phyloP scores from a whole-genome alignment of 352 stramenopile species.

The Phytophthora litchii region DNA sequence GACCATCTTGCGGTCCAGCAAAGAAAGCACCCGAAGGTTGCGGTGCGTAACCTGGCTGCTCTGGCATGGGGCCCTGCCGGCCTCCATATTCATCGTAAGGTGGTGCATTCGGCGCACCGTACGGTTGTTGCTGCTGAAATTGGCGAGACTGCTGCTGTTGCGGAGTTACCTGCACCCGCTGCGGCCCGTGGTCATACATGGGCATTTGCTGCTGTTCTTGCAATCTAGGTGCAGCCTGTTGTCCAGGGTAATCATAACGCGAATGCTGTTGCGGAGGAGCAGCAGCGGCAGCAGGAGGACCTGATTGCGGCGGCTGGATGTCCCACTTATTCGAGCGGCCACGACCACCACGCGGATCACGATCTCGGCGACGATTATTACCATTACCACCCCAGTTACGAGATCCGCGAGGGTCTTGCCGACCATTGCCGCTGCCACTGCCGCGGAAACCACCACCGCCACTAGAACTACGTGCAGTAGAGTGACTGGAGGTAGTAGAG shows the following conservation, averaged over 20 bases:
- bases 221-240: slow-evolving; percentile 21
- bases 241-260: slow-evolving; percentile 44
- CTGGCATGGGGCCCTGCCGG: slow-evolving; percentile 28
- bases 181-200: slow-evolving; percentile 36
- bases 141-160: slow-evolving; percentile 32
- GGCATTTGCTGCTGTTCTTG: slow-evolving; percentile 32
- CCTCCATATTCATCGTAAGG: slow-evolving; percentile 36
- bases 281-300: slow-evolving; percentile 20
- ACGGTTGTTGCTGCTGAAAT: slow-evolving; percentile 39
- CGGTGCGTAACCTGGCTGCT: slow-evolving; percentile 31
- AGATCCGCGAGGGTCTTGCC: slow-evolving; percentile 32
- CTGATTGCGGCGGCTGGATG: slow-evolving; percentile 34
- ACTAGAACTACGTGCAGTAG: slow-evolving; percentile 45
- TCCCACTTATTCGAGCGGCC: slow-evolving; percentile 46
- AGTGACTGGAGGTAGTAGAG: slow-evolving; percentile 45
- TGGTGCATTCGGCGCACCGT: slow-evolving; percentile 29
- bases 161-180: slow-evolving; percentile 29
- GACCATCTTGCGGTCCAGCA: slow-evolving; percentile 29
- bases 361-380: slow-evolving; percentile 35
- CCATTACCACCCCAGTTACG: slow-evolving; percentile 33
- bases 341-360: slow-evolving; percentile 36
- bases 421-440: slow-evolving; percentile 23
- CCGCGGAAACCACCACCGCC: slow-evolving; percentile 19
- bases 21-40: slow-evolving; percentile 35
- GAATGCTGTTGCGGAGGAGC: slow-evolving; percentile 26